A percentile compares a stretch with the other conserved stretches of the same genome.
Conservation (phyloP, 176 grass and related monocot genomes). For the Carex pumila region DNA sequence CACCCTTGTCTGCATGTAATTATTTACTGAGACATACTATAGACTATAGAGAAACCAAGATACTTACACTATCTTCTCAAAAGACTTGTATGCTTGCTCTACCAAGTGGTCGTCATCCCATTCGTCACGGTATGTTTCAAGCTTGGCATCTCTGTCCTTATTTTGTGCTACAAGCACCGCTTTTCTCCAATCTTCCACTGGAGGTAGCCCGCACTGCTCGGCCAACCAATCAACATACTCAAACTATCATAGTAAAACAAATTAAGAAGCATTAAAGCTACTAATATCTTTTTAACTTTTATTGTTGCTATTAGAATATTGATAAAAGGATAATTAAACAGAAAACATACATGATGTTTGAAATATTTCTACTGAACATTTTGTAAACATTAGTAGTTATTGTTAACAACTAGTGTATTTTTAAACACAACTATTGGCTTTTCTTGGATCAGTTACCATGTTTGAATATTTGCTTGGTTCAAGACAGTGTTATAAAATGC, state of each 20-base stretch:
- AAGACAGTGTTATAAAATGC: background rate
- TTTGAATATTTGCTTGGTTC: background rate
- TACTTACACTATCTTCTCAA: slow-evolving; percentile 42
- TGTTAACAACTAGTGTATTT: background rate
- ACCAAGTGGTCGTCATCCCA: slow-evolving; percentile 69
- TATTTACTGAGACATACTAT: background rate
- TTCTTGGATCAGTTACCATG: background rate
- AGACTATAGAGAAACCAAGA: background rate
- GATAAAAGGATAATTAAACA: background rate
- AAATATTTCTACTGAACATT: too few species aligned
- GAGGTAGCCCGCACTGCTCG: slow-evolving; percentile 36
- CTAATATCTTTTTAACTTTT: background rate
- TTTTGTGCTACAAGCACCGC: slow-evolving; percentile 29
- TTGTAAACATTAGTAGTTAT: background rate
- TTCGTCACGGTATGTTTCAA: slow-evolving; percentile 55
- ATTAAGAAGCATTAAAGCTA: background rate
- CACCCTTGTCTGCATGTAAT: too few species aligned
- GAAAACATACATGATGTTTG: background rate
- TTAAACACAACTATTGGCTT: background rate
- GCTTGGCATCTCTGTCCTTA: slow-evolving; percentile 27
- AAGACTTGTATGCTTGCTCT: slow-evolving; percentile 42
- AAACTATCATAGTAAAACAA: slow-evolving; percentile 41
- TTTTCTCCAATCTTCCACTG: slow-evolving; percentile 68
- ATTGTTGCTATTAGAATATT: background rate
- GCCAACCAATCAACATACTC: slow-evolving; percentile 77